Conservation (phyloP, 1,139 yeast species). For the Scheffersomyces cryptocercus region DNA sequence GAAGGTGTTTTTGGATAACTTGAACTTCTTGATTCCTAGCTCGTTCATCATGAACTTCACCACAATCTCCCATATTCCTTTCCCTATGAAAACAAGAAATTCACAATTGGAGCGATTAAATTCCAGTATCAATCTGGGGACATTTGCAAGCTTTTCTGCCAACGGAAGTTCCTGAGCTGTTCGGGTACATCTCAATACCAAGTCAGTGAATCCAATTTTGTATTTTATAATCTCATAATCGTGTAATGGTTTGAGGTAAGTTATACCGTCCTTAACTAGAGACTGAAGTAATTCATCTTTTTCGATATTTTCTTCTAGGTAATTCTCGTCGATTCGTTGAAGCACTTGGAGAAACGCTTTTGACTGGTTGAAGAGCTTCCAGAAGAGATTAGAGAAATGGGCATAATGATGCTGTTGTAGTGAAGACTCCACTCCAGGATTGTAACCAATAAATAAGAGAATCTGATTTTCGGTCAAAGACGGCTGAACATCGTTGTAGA, state of each 20-base stretch:
- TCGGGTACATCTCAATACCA: constrained; percentile 65
- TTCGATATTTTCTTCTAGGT: constrained; percentile 4
- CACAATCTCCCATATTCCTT: constrained; percentile 75
- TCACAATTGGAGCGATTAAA: constrained; percentile 39
- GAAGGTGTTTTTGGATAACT: constrained; percentile 27
- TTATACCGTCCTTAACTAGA: constrained; percentile 8
- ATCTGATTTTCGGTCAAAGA: constrained; percentile 2
- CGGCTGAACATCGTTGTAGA: neutral
- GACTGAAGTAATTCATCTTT: constrained; percentile 13
- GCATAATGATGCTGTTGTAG: constrained; percentile 72
- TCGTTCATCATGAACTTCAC: constrained; percentile 20
- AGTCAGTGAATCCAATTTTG: constrained; percentile 70
- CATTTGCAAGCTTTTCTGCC: constrained; percentile 57
- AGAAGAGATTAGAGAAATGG: constrained; percentile 66
- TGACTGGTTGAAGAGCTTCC: constrained; percentile 64
- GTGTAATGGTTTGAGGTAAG: constrained; percentile 29
- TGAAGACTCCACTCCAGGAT: constrained; percentile 72
- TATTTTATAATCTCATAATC: constrained; percentile 50
- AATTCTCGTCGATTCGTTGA: neutral
- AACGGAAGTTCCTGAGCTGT: constrained; percentile 56
- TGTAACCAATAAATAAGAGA: constrained; percentile 68
- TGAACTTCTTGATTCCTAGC: constrained; percentile 19
- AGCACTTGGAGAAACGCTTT: constrained; percentile 36
- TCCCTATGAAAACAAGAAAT: constrained; percentile 64
- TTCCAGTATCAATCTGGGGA: constrained; percentile 52